A percentile compares a stretch with the other conserved stretches of the same genome.
phyloP scores from a whole-genome alignment of 139 green algal species.

The Chlorella sp. region DNA sequence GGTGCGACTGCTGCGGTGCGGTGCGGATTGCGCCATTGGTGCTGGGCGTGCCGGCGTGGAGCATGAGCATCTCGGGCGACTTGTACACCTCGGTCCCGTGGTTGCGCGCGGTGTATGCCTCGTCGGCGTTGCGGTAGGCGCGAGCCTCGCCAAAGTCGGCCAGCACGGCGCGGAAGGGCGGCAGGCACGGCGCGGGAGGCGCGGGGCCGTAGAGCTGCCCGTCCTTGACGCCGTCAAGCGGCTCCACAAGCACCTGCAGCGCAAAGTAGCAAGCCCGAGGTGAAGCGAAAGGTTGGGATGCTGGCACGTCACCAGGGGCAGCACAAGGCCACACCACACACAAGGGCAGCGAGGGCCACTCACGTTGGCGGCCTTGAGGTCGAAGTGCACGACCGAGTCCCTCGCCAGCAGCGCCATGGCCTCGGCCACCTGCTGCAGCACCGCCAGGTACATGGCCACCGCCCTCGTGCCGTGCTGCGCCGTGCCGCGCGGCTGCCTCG shows the following conservation, averaged over 20 bases:
- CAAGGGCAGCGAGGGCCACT: constrained; percentile 28
- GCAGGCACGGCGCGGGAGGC: neutral
- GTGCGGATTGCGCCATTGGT: neutral
- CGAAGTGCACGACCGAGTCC: constrained; percentile 71
- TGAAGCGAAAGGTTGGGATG: neutral
- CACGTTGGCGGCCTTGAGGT: constrained; percentile 86
- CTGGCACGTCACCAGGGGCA: neutral
- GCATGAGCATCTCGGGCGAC: constrained; percentile 79
- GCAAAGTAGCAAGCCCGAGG: neutral
- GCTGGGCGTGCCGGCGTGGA: constrained; percentile 14
- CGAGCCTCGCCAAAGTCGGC: constrained; percentile 76
- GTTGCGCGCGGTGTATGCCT: constrained; percentile 42
- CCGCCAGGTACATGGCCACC: constrained; percentile 42
- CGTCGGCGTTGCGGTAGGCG: constrained; percentile 34
- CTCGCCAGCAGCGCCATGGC: constrained; percentile 37
- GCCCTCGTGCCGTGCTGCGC: constrained; percentile 1
- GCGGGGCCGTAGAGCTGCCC: constrained; percentile 49
- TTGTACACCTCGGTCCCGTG: constrained; percentile 79
- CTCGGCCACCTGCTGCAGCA: constrained; percentile 50
- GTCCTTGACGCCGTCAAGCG: constrained; percentile 44
- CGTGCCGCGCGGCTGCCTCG: constrained; percentile 20
- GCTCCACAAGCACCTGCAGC: constrained; percentile 20
- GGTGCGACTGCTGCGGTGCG: neutral
- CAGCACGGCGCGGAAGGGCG: constrained; percentile 10
- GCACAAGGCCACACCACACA: neutral